Base-by-base conservation (phyloP, 345 rosid genomes). In the Balakata baccata region DNA sequence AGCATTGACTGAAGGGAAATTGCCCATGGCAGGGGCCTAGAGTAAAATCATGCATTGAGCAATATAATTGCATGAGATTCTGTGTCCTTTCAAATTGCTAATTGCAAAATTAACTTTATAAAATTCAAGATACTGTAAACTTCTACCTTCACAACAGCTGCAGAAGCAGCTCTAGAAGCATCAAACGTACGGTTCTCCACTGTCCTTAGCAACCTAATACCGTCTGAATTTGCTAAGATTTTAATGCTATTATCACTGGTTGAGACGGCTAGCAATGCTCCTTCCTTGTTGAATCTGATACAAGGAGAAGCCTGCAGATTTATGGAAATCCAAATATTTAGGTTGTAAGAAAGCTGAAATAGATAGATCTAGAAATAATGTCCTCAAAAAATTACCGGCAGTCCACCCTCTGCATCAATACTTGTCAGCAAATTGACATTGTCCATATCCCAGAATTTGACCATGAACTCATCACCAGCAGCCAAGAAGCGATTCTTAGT, bases 371-470 rank as follows among this genome's bases (percentile, higher is more conserved):
- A 51, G 29, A 20, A 65, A 25, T n/a, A 38, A 45, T 18, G 50
- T 25, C 29, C 66, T 46, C 39, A 49, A 17, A 62, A 73, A 83
- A 38, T 79, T 88, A 90, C 98, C 86, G 82, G 85, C 66, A 93
- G 76, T 81, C 96, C 98, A 79, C 94, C 94, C 45, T 90, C 93
- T 70, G 96, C 96, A 74, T 87, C 86, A 66, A 77, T 84, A 74
- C 87, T 89, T 13, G 93, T 82, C 81, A 90, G 78, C 37, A 74
- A 63, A 74, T 82, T 89, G 67, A 68, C 22, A 81, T 74, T 86
- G 75, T 90, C 94, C 93, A 89, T 89, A 73, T 93, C 94, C 96
- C 98, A 93, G 64, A 89, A 81, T 82, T 93, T 93, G 77, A 93
- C 80, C 74, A 70, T 79, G 71, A 77, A 89, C 75, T 93, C 97